Evolutionary conservation across 1,284 basidiomycete species (phyloP).

Genomic region (Grifola frondosa): DNA sequence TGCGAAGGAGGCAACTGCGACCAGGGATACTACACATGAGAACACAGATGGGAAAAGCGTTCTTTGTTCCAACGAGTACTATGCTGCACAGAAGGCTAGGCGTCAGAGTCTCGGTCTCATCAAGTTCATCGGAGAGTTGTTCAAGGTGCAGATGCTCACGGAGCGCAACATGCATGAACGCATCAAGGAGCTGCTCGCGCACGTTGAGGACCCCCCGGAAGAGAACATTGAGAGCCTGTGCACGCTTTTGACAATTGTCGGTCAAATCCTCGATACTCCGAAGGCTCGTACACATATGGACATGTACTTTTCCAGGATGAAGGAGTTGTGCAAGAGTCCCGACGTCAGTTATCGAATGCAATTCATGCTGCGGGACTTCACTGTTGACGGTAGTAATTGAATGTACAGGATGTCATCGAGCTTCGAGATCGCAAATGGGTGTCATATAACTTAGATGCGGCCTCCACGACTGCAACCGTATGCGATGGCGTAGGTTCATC

Average conservation of each 20-base stretch:
- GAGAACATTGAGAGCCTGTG: slow-evolving; percentile 96
- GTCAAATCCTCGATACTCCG: slow-evolving; percentile 75
- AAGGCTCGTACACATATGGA: slow-evolving; percentile 87
- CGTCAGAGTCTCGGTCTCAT: slow-evolving; percentile 94
- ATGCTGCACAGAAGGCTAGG: slow-evolving; percentile 93
- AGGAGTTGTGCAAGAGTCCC: slow-evolving; percentile 69
- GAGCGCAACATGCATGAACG: slow-evolving; percentile 80
- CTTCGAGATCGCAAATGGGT: slow-evolving; percentile 75
- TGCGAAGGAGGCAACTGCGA: slow-evolving; percentile 32
- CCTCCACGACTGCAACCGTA: too few relatives aligned
- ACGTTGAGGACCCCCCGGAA: slow-evolving; percentile 92
- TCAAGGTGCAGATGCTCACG: slow-evolving; percentile 76
- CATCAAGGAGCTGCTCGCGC: slow-evolving; percentile 89
- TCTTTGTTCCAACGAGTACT: slow-evolving; percentile 94
- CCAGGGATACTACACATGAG: slow-evolving; percentile 58
- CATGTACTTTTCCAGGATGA: slow-evolving; percentile 90
- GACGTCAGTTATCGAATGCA: slow-evolving; percentile 84
- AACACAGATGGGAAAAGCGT: slow-evolving; percentile 54
- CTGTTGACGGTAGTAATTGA: slow-evolving; percentile 2
- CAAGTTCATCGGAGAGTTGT: slow-evolving; percentile 96
- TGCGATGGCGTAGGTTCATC: too few relatives aligned
- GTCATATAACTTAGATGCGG: too few relatives aligned
- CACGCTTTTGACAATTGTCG: slow-evolving; percentile 89
- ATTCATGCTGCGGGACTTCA: slow-evolving; percentile 81
- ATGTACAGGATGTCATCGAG: slow-evolving; percentile 63